Base-by-base conservation (phyloP, 805 yeast species). In the Candida cerambycidarum region DNA sequence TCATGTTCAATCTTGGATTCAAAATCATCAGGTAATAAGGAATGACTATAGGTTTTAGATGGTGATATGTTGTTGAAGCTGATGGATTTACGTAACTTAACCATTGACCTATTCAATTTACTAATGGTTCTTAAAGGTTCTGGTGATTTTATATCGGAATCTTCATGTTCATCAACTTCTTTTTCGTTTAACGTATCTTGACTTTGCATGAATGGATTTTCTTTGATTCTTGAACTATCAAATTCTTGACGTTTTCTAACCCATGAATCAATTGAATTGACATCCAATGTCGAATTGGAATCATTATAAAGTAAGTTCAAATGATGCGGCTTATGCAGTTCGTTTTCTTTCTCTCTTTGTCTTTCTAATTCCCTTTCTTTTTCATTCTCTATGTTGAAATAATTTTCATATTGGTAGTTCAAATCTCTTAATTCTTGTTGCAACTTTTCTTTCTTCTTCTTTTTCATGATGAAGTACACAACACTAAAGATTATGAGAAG, bases 191-290 rank as follows among this genome's bases (percentile, higher is more conserved):
- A 24, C 3, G 53, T 50, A 12, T 50, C 53, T 37, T 40, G 47
- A 24, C 46, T 44, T 5, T 43, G 41, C 49, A 46, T 35, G 30
- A 44, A 38, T 62, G 71, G 44, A 55, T 47, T 27, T 59, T 36
- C 40, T 47, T 34, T 25, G 42, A 39, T 23, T 17, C 39, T 37
- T 3, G 19, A 39, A 39, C 38, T 42, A 44, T 72, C 80, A 47
- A 63, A 76, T 43, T 71, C 71, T 41, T 71, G 72, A 47, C 81
- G 57, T 53, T 78, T 78, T 21, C 69, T 62, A 32, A 70, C 68
- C 82, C 82, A 78, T 16, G 79, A 74, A 45, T 71, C 72, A 17
- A 78, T 71, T 4, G 81, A 76, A 8, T 71, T 59, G 19, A 63
- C 73, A 39, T 75, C 82, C 24, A 70, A 49, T 0, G 75, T 68